These are phyloP conservation scores for Ulmus americana DNA, from an alignment of 331 rosid species.

Conservation along the genomic window DNA sequence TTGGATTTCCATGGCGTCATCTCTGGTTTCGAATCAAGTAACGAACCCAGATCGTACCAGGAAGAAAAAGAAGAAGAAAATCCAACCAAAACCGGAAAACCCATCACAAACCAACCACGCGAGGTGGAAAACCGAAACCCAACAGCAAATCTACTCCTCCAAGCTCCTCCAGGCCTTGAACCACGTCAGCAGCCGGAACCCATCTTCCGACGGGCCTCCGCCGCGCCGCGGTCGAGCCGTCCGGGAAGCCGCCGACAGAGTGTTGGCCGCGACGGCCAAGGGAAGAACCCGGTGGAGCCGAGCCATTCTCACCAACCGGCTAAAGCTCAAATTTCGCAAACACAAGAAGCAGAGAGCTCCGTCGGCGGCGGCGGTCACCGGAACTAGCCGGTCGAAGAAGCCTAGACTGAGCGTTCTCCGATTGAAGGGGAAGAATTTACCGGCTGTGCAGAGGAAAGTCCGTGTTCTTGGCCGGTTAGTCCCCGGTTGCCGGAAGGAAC, in stretches of 20 bases:
- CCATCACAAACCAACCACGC: conserved; percentile 25
- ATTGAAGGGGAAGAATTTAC: conserved; percentile 60
- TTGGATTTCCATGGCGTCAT: conserved; percentile 42
- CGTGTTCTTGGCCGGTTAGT: conserved; percentile 72
- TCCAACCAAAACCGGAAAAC: conserved; percentile 31
- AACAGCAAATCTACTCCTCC: conserved; percentile 67
- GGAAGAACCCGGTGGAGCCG: conserved; percentile 90
- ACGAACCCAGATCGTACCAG: conserved; percentile 38
- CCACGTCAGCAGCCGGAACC: conserved; percentile 37
- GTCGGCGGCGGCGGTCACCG: conserved; percentile 15
- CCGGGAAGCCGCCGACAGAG: conserved; percentile 73
- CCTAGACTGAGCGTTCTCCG: conserved; percentile 61
- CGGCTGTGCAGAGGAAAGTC: conserved; percentile 70
- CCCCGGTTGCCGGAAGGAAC: conserved; percentile 87
- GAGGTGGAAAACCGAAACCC: conserved; percentile 69
- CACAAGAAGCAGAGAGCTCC: conserved; percentile 32
- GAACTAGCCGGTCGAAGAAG: conserved; percentile 43
- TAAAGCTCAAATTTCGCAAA: conserved; percentile 66
- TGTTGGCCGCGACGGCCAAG: conserved; percentile 62
- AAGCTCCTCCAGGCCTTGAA: conserved; percentile 61
- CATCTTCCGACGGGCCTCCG: conserved; percentile 1
- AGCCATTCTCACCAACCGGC: conserved; percentile 61
- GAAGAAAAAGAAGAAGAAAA: conserved; percentile 64
- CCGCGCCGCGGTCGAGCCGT: conserved; percentile 48
- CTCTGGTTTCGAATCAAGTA: conserved; percentile 44